Evolutionary conservation across 2,329 filamentous ascomycete species (phyloP).

Genomic region (Dryadomyces quercivorus): DNA sequence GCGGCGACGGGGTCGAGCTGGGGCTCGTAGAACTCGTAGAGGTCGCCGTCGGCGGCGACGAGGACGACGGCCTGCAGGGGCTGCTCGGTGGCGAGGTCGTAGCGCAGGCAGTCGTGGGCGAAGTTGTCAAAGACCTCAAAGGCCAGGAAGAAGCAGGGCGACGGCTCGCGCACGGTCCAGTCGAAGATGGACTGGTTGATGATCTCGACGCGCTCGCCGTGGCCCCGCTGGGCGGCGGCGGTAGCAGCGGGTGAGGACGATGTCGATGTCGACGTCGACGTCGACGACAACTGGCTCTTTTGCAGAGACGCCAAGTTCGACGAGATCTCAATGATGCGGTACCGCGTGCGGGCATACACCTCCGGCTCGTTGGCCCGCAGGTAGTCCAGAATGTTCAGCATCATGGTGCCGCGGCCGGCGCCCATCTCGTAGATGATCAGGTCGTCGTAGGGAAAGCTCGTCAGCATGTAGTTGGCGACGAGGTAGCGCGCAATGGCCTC

Average conservation of each 20-base stretch:
- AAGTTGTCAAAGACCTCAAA: conserved; percentile 99
- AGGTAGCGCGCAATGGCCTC: conserved; percentile 95
- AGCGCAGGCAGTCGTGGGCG: conserved; percentile 85
- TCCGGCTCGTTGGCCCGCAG: conserved; percentile 81
- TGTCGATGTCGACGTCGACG: not conserved
- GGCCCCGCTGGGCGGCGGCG: conserved; percentile 49
- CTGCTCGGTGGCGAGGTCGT: conserved; percentile 67
- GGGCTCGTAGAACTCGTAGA: conserved; percentile 85
- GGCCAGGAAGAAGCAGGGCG: conserved; percentile 92
- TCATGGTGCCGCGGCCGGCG: conserved; percentile 90
- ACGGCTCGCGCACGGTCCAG: conserved; percentile 78
- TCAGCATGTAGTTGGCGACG: conserved; percentile 89
- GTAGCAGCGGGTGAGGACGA: not conserved
- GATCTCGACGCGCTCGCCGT: conserved; percentile 79
- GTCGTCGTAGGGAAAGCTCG: conserved; percentile 89
- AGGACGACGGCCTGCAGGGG: conserved; percentile 83
- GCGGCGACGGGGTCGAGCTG: conserved; percentile 70
- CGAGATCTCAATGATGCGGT: conserved; percentile 93
- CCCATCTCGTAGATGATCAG: conserved; percentile 98
- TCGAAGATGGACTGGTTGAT: conserved; percentile 93
- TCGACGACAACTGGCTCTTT: conserved; percentile 44
- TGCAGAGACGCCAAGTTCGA: conserved; percentile 69
- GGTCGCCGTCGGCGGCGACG: conserved; percentile 74
- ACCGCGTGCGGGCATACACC: conserved; percentile 88
- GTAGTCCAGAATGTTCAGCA: conserved; percentile 96